Base-by-base conservation (phyloP, 176 grass and related monocot genomes). In the Stipa capillata region DNA sequence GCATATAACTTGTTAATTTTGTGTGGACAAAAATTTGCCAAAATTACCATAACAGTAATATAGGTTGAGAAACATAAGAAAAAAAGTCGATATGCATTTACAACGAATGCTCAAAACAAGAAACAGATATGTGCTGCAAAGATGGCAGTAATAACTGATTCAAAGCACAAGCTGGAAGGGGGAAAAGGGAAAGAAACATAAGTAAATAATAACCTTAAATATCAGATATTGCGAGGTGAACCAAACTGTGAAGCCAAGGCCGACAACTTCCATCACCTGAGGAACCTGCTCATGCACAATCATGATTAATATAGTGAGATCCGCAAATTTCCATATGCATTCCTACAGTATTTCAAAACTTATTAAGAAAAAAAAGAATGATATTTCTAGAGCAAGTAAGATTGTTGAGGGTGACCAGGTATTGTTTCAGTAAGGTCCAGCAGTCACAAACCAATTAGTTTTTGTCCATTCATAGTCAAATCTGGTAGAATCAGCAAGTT, bases 241-340 rank as follows among this genome's bases (percentile, higher is more conserved):
- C 96, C 96, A 99, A 66, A 93, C 32, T 3, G 92, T 95, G 83
- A 93, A 99, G 55, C 86, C 86, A 41, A 99, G 92, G 48, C 96
- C 96, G 17, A 95, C 79, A 44, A 95, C 87, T 93, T 95, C 90
- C 88, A 99, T 89, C 65, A 95, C 81, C 72, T 95, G 87, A 50
- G 92, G 96, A 85, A 95, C 80, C 92, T 99, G 85, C 20, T 16
- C 50, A 41, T 82, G 11, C 35, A 45, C 23, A 36, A 21, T 68
- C 54, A 62, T 1, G 25, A 10, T n/a, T 48, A n/a, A n/a, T 43
- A 41, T 10, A 31, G 23, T 5, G 10, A 34, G 20, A 49, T 33
- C 52, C 25, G 27, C 17, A 32, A 76, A 60, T 20, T 76, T 60
- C 13, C 9, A 29, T 50, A 9, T 20, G n/a, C 0, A 34, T 45